Evolutionary conservation across 352 stramenopile genomes (phyloP), one percentile per base, ranked within the genome.

Genomic region (Globisporangium polare): DNA sequence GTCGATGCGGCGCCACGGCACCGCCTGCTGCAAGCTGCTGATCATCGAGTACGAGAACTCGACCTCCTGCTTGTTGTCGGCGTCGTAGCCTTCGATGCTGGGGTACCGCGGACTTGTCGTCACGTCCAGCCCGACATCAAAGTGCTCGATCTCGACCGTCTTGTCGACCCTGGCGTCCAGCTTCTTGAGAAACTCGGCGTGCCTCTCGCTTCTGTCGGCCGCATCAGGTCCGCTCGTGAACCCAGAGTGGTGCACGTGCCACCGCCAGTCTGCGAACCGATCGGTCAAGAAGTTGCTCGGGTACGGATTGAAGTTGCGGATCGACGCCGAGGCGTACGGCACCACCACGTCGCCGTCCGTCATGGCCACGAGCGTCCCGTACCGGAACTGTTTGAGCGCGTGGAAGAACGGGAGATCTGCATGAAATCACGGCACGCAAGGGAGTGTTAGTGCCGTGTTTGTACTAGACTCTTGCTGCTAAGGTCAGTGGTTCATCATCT

Each of bases 1-100:
- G 41, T 91, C 78, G 62, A 91, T 78, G 5, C 84, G 78, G 49
- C 81, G 69, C 81, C 81, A 91, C 1, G 68, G 65, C 51, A 91
- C 61, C 7, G 76, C 66, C 0, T 72, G 60, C 53, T 90, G 80
- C 51, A 87, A 65, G 42, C 53, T 69, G n/a, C 65, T 67, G 27
- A 93, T 71, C 70, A 93, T 82, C 15, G 79, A 73, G 29, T 78
- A 78, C 15, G 74, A 74, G 60, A 90, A 91, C 55, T 88, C 79
- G 4, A 93, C 81, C 63, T 93, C 81, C n/a, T 81, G 80, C 50
- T 89, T 90, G 62, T 90, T 88, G 65, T 88, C 78, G 26, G 75
- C 78, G 63, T 86, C 76, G 62, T 83, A 89, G 33, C 72, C 69
- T 26, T 86, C 73, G 47, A 89, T 73, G 43, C 82, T 91, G 7